Conservation (phyloP, 352 stramenopile genomes). For the Globisporangium paddicum region DNA sequence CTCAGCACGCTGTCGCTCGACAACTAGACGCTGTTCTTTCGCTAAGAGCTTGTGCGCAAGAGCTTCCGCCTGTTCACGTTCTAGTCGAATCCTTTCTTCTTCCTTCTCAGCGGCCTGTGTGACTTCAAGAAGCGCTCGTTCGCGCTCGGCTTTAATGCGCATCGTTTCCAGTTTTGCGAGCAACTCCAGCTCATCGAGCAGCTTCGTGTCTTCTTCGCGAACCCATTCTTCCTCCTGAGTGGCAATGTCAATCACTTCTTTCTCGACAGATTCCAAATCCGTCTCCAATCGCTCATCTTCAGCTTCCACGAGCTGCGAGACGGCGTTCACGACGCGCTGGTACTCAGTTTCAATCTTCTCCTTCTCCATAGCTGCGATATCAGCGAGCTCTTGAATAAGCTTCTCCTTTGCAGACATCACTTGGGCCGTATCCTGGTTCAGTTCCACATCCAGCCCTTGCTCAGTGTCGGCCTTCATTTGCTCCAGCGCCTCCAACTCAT, state of each 20-base stretch:
- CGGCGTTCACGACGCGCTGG: background rate
- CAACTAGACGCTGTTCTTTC: constrained; percentile 16
- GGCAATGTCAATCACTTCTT: background rate
- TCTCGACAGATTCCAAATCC: background rate
- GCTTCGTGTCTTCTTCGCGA: constrained; percentile 9
- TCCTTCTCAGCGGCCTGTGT: background rate
- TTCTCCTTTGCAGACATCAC: constrained; percentile 13
- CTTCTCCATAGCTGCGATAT: background rate
- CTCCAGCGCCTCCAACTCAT: constrained; percentile 14
- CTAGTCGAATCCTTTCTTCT: constrained; percentile 1
- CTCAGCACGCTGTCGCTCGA: constrained; percentile 12
- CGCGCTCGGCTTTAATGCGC: background rate
- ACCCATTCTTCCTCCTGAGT: background rate
- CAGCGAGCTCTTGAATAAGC: background rate
- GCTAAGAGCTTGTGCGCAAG: constrained; percentile 14
- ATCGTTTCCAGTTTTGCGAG: constrained; percentile 5
- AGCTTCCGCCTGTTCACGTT: constrained; percentile 10
- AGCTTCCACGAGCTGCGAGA: constrained; percentile 5
- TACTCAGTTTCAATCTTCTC: constrained; percentile 4
- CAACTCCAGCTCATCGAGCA: constrained; percentile 12
- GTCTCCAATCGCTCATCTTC: background rate
- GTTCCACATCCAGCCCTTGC: constrained; percentile 7
- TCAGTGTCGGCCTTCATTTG: constrained; percentile 3
- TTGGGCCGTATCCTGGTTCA: constrained; percentile 10
- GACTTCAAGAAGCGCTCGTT: constrained; percentile 3